Conservation (phyloP, 495 filamentous ascomycete genomes). For the Amniculicola lignicola region DNA sequence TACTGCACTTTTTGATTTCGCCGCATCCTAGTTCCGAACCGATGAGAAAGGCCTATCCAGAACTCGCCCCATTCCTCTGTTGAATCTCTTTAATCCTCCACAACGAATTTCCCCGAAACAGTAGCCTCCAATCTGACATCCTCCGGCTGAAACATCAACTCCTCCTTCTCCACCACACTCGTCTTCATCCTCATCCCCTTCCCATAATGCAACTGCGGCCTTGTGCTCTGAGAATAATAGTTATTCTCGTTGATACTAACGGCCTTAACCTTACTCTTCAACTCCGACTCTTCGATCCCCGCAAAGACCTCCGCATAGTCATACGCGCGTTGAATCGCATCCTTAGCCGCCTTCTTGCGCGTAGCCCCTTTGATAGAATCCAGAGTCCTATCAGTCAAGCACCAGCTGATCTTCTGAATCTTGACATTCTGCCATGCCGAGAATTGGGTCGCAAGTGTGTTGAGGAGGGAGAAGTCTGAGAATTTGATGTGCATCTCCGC, state of each 20-base stretch:
- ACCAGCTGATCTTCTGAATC: conserved; percentile 4
- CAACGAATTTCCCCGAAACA: conserved; percentile 9
- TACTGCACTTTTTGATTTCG: too few species aligned
- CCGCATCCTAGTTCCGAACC: too few species aligned
- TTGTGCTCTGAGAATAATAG: conserved; percentile 4
- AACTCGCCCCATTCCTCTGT: too few species aligned
- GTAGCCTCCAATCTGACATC: conserved; percentile 10
- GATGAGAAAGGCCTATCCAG: too few species aligned
- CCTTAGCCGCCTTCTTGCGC: neutral
- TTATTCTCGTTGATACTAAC: neutral
- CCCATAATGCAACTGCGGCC: conserved; percentile 13
- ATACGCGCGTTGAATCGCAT: neutral
- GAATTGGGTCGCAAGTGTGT: conserved; percentile 5
- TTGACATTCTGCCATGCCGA: conserved; percentile 10
- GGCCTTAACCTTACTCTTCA: conserved; percentile 5
- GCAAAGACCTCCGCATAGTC: conserved; percentile 7
- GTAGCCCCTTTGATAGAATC: neutral
- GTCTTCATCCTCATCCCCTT: neutral
- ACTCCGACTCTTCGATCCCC: neutral
- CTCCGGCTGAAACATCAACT: conserved; percentile 13
- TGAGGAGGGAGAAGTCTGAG: conserved; percentile 1
- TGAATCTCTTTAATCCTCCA: conserved; percentile 24
- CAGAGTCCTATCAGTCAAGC: conserved; percentile 2
- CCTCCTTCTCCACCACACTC: neutral
- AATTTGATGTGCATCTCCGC: conserved; percentile 13